Percentiles rank a stretch among this genome's conserved stretches.
These are phyloP conservation scores for Lindgomyces ingoldianus DNA, from an alignment of 495 filamentous ascomycete species.

Conservation along the genomic window DNA sequence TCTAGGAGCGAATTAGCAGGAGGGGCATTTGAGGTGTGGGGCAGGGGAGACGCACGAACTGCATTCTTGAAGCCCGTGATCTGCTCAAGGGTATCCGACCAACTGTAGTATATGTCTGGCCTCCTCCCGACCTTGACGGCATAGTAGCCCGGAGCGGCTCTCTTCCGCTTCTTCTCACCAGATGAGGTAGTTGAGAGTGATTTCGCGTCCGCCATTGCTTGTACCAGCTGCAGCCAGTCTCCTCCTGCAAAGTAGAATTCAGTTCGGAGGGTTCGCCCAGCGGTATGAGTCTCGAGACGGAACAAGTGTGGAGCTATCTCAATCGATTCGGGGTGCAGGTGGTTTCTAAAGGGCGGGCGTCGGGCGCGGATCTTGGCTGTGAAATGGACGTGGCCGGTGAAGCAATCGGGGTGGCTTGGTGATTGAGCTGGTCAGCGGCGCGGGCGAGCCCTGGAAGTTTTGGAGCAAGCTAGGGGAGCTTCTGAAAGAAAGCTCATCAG, in stretches of 20 bases:
- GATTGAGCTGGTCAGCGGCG: neutral
- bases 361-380: neutral
- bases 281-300: neutral
- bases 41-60: constrained; percentile 54
- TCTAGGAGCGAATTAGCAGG: constrained; percentile 51
- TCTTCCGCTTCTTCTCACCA: constrained; percentile 66
- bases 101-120: constrained; percentile 86
- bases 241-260: neutral
- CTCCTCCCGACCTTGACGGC: constrained; percentile 74
- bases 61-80: constrained; percentile 84
- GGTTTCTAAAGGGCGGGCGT: neutral
- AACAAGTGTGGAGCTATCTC: neutral
- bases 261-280: neutral
- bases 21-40: neutral
- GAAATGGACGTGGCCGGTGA: neutral
- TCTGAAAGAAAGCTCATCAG: neutral
- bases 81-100: constrained; percentile 78
- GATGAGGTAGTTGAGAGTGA: constrained; percentile 43
- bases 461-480: constrained; percentile 7
- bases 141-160: constrained; percentile 73
- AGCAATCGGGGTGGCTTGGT: constrained; percentile 12
- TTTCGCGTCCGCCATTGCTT: constrained; percentile 22
- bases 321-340: neutral
- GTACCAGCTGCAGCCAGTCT: neutral
- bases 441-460: neutral